phyloP scores from a whole-genome alignment of 345 rosid species.

The Arabidopsis suecica region DNA sequence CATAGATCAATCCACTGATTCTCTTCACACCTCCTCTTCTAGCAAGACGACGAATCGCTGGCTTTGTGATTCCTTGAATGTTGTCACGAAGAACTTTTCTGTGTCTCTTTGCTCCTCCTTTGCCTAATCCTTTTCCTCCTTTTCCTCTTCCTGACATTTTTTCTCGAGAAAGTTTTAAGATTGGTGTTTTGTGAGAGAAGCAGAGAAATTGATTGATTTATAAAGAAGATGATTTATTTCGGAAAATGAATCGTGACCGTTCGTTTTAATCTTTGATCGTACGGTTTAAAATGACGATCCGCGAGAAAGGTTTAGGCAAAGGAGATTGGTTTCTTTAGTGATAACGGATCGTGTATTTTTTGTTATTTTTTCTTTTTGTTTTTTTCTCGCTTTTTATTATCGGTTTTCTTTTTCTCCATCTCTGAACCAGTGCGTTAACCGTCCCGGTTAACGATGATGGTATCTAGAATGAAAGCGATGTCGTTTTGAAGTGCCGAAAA shows the following conservation, averaged over 20 bases:
- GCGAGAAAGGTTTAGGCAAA: background rate
- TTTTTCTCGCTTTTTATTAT: no score
- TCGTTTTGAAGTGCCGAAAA: no score
- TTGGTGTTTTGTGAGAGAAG: no score
- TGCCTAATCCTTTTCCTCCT: conserved; percentile 54
- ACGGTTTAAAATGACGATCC: conserved; percentile 21
- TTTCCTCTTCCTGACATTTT: conserved; percentile 56
- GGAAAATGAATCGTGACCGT: conserved; percentile 1
- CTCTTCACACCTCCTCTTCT: conserved; percentile 53
- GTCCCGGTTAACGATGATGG: background rate
- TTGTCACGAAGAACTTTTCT: conserved; percentile 49
- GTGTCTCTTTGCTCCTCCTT: conserved; percentile 56
- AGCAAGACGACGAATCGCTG: conserved; percentile 49
- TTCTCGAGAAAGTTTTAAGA: no score
- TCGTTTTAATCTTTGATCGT: background rate
- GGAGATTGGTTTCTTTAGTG: background rate
- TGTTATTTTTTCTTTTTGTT: background rate
- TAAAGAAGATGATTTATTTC: conserved; percentile 12
- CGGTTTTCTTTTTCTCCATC: no score
- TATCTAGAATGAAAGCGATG: no score
- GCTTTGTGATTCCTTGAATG: conserved; percentile 54
- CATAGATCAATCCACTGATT: conserved; percentile 51
- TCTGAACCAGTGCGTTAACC: conserved; percentile 1
- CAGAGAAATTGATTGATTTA: conserved; percentile 6
- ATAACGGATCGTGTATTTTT: conserved; percentile 12